Base-by-base conservation (phyloP, 345 rosid species). In the Brassica incana region DNA sequence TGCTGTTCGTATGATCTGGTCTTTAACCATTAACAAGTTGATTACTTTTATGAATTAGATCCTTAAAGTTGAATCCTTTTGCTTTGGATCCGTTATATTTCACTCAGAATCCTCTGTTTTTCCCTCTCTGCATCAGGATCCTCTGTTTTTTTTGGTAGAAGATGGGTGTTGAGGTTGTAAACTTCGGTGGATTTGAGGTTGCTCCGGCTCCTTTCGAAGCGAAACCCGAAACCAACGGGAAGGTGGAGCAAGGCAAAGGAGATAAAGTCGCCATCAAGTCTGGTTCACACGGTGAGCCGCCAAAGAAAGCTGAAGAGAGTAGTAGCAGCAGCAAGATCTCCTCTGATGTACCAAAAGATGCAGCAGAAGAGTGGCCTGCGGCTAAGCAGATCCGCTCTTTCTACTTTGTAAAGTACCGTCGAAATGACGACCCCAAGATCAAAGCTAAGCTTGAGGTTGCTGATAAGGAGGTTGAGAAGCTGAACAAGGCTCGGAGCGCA, bases 161-260 rank as follows among this genome's bases (percentile, higher is more conserved):
- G 65, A 94, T 94, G 99, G 92, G 91, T 38, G 90, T 90, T 59
- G 98, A 94, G 87, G 92, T 89, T 81, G 71, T 67, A n/a, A 81
- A 30, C 9, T 65, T 68, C 75, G 87, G 83, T 72, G 91, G 87
- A 76, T 85, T 89, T 69, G 99, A 91, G 85, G 86, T 84, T 87
- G 92, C 84, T 33, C 88, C 86, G 27, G 85, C 83, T 71, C 85
- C 96, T 9, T 74, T 83, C 20, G 92, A 85, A 62, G 83, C 84
- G 23, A 84, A 85, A 5, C 33, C 75, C 8, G 88, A 82, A 54
- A 86, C 82, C 54, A 90, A 88, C 75, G 90, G 89, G 78, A 88
- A 84, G 75, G 67, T 81, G 58, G 93, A 84, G 29, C 77, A 85
- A 43, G 88, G 77, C 8, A 71, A 82, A 3, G 88, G 78, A 74